Conservation (phyloP, 169 alveolate genomes). For the Theileria annulata region DNA sequence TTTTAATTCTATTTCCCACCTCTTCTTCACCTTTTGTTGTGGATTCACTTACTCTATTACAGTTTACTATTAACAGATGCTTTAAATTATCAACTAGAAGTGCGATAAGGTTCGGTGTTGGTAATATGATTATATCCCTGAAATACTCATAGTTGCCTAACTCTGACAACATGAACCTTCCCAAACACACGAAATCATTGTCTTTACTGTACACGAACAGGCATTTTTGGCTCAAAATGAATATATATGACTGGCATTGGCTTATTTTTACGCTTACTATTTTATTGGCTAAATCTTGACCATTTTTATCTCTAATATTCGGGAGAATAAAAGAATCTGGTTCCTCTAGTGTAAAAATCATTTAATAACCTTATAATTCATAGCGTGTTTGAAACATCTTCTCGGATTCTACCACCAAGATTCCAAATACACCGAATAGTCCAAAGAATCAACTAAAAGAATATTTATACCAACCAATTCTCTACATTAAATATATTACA, state of each 20-base stretch:
- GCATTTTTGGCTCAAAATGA: conserved; percentile 33
- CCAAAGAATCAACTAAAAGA: neutral
- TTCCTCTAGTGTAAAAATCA: conserved; percentile 14
- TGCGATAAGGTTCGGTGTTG: conserved; percentile 22
- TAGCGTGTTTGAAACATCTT: neutral
- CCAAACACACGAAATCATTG: conserved; percentile 29
- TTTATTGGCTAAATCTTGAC: neutral
- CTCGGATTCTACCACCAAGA: neutral
- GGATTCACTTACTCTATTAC: neutral
- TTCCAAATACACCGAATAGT: neutral
- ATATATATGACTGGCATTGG: conserved; percentile 38
- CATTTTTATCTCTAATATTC: neutral
- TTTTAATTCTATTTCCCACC: neutral
- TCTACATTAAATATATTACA: conserved; percentile 2
- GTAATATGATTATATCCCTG: conserved; percentile 35
- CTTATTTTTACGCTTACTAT: conserved; percentile 29
- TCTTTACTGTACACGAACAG: conserved; percentile 48
- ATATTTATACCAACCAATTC: neutral
- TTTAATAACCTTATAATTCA: neutral
- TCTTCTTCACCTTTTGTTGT: neutral
- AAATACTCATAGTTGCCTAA: conserved; percentile 24
- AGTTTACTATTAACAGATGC: conserved; percentile 30
- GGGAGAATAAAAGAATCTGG: conserved; percentile 18
- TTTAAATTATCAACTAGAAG: conserved; percentile 46
- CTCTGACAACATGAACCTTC: conserved; percentile 20